Conservation (phyloP, 164 flowering plant species). For the Aristolochia fimbriata region DNA sequence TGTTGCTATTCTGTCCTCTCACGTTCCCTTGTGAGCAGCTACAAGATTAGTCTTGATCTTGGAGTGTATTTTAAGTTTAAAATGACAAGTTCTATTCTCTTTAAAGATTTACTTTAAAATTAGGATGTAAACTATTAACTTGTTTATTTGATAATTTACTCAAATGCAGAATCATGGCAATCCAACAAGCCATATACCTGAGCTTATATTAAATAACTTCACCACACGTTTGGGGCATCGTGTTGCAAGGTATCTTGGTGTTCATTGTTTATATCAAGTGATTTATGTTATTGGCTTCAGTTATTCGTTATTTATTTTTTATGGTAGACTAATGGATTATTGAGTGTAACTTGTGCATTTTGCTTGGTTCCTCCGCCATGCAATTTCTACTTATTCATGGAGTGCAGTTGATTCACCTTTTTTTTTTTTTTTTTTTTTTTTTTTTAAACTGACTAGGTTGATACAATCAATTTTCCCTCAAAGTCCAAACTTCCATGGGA, state of each 20-base stretch:
- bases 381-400: background rate
- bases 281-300: background rate
- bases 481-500: slow-evolving; percentile 76
- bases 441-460: slow-evolving; percentile 30
- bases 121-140: background rate
- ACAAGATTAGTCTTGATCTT: too few species aligned
- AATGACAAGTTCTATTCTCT: background rate
- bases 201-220: slow-evolving; percentile 72
- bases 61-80: too few species aligned
- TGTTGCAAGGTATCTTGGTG: slow-evolving; percentile 53
- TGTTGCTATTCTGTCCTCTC: too few species aligned
- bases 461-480: slow-evolving; percentile 85
- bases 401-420: background rate
- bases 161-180: slow-evolving; percentile 81
- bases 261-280: background rate
- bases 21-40: too few species aligned
- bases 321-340: background rate
- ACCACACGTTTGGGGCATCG: slow-evolving; percentile 91
- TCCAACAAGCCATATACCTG: slow-evolving; percentile 82
- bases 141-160: background rate
- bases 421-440: too few species aligned
- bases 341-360: background rate
- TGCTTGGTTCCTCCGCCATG: background rate
- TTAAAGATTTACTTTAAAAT: background rate
- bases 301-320: background rate